Evolutionary conservation across 805 yeast genomes (phyloP), one percentile per base, ranked within the genome.

Genomic region (Ogataea ramenticola): DNA sequence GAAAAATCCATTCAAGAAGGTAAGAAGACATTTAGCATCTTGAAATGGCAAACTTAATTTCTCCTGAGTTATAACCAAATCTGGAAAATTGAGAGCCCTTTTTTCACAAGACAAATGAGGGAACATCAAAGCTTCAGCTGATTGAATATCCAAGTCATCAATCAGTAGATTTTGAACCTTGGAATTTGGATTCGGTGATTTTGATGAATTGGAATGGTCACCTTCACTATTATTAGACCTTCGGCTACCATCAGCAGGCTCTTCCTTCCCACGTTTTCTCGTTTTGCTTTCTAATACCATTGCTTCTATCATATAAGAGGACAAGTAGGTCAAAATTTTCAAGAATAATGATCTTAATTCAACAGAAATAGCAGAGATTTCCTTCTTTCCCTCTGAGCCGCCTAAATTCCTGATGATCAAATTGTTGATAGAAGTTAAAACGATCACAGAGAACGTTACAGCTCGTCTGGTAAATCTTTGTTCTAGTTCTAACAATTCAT

Each of bases 1-100:
- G 46, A 55, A 60, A 41, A 61, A 58, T 16, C 56, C 58, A 41
- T 55, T 51, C 24, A 61, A 21, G n/a, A 50, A 52, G 17, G 48
- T 49, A 3, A 58, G 40, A 27, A 59, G 39, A 12, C 49, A 40
- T 24, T 43, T 30, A 14, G 61, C 53, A 26, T 51, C 46, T 5
- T 43, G 22, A n/a, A 52, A 42, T 20, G 53, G 38, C 27, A 41
- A 22, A 38, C 50, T 46, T 9, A 58, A 26, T 29, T 45, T 43
- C n/a, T 37, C 33, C 19, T 41, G 41, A 2, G 46, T 17, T 6
- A 40, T 11, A 9, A 35, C 26, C 17, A 49, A 41, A n/a, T 44
- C 45, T 4, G 35, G 34, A 10, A 30, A 27, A 16, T 37, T 27
- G 9, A 37, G 12, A 4, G 26, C 12, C 14, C 17, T 7, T 7